phyloP scores from a whole-genome alignment of 768 basidiomycete species.

The Tulasnella calospora region DNA sequence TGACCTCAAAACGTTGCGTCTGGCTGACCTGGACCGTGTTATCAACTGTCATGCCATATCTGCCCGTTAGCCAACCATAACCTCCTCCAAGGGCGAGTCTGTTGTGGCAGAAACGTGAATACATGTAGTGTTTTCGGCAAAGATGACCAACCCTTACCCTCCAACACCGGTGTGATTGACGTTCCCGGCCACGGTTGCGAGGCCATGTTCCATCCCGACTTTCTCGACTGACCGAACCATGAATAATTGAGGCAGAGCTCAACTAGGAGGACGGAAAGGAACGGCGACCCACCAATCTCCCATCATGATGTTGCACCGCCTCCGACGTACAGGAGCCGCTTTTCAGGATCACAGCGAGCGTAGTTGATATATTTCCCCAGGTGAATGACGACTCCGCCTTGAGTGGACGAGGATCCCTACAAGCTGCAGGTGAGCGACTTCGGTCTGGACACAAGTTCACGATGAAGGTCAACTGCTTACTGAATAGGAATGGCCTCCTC shows the following conservation, averaged over 20 bases:
- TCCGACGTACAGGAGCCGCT: conserved; percentile 32
- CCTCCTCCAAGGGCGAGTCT: conserved; percentile 52
- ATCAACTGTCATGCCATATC: conserved; percentile 32
- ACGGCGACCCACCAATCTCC: background rate
- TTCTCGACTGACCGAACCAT: background rate
- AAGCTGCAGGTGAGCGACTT: background rate
- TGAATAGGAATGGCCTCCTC: conserved; percentile 34
- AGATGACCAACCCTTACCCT: background rate
- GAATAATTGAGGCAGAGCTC: background rate
- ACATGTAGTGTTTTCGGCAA: background rate
- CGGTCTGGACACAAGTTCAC: background rate
- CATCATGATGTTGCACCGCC: conserved; percentile 33
- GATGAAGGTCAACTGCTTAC: conserved; percentile 38
- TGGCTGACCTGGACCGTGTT: conserved; percentile 32
- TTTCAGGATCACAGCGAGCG: conserved; percentile 34
- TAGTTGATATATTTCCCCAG: conserved; percentile 33
- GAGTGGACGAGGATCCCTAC: conserved; percentile 33
- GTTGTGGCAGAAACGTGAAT: background rate
- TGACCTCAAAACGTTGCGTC: background rate
- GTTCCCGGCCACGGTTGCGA: background rate
- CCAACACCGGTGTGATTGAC: conserved; percentile 18
- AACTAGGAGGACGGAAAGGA: background rate
- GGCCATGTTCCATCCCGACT: background rate
- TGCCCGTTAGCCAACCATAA: conserved; percentile 47
- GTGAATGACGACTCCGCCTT: conserved; percentile 39